phyloP scores from a whole-genome alignment of 108 stramenopile genomes.

The Skeletonema potamos region DNA sequence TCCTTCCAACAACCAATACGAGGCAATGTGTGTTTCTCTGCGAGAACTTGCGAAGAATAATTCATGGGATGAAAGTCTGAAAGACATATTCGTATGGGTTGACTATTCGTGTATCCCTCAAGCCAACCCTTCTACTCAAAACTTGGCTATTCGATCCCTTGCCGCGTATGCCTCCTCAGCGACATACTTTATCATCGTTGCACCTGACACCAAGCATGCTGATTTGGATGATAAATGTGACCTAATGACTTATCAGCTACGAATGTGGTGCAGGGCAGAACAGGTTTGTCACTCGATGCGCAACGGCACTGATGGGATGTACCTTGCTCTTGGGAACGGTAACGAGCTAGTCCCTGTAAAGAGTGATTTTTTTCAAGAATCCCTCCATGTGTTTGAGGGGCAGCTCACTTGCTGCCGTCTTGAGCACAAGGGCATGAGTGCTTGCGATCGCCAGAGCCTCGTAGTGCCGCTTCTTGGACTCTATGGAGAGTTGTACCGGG shows the following conservation, averaged over 20 bases:
- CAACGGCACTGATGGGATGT: conserved; percentile 38
- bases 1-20: conserved; percentile 28
- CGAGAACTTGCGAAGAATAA: conserved; percentile 22
- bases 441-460: conserved; percentile 45
- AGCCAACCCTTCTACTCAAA: conserved; percentile 29
- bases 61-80: conserved; percentile 31
- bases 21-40: conserved; percentile 18
- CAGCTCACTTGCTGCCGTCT: conserved; percentile 44
- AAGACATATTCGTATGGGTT: conserved; percentile 40
- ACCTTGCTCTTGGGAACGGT: conserved; percentile 9
- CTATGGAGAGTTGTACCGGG: conserved; percentile 37
- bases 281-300: conserved; percentile 41
- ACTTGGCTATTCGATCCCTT: conserved; percentile 35
- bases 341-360: conserved; percentile 4
- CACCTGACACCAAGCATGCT: conserved; percentile 28
- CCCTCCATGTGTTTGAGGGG: conserved; percentile 37
- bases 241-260: conserved; percentile 21
- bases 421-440: conserved; percentile 36
- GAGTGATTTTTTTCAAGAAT: conserved; percentile 18
- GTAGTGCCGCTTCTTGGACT: conserved; percentile 43
- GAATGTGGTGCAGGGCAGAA: conserved; percentile 51
- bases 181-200: conserved; percentile 35
- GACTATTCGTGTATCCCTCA: conserved; percentile 48
- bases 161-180: conserved; percentile 38
- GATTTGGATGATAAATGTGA: conserved; percentile 38